Evolutionary conservation across 345 rosid species (phyloP).

Genomic region (Eucalyptus pauciflora): DNA sequence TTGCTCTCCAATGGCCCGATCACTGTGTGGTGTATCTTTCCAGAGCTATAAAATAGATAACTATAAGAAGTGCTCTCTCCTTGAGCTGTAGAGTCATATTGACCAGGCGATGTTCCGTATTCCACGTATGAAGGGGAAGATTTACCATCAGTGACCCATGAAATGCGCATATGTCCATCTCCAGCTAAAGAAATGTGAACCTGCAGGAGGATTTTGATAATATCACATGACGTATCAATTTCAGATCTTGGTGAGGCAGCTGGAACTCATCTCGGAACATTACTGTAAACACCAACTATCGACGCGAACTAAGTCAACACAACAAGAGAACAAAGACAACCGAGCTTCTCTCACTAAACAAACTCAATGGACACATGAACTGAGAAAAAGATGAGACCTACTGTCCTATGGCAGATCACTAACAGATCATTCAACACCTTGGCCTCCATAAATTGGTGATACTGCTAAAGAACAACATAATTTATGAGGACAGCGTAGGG

Average conservation of each 20-base stretch:
- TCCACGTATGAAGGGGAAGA: conserved; percentile 57
- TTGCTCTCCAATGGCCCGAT: conserved; percentile 71
- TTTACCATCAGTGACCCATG: conserved; percentile 64
- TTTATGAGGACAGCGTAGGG: background rate
- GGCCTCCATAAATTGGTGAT: background rate
- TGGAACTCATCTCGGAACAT: background rate
- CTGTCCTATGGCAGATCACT: background rate
- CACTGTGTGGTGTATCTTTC: conserved; percentile 83
- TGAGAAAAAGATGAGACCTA: background rate
- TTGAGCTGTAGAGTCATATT: conserved; percentile 24
- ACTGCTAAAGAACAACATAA: background rate
- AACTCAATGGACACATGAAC: background rate
- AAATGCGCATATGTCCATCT: conserved; percentile 62
- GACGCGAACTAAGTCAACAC: background rate
- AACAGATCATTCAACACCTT: background rate
- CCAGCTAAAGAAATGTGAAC: conserved; percentile 78
- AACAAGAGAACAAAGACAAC: background rate
- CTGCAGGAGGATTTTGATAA: conserved; percentile 3
- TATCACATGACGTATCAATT: background rate
- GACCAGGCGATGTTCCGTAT: conserved; percentile 66
- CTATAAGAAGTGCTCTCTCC: conserved; percentile 82
- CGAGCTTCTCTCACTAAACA: background rate
- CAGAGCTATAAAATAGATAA: conserved; percentile 67
- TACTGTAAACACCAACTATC: background rate
- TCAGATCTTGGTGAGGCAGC: background rate